Evolutionary conservation across 176 grass and related monocot species (phyloP).

Genomic region (Bromus sterilis): DNA sequence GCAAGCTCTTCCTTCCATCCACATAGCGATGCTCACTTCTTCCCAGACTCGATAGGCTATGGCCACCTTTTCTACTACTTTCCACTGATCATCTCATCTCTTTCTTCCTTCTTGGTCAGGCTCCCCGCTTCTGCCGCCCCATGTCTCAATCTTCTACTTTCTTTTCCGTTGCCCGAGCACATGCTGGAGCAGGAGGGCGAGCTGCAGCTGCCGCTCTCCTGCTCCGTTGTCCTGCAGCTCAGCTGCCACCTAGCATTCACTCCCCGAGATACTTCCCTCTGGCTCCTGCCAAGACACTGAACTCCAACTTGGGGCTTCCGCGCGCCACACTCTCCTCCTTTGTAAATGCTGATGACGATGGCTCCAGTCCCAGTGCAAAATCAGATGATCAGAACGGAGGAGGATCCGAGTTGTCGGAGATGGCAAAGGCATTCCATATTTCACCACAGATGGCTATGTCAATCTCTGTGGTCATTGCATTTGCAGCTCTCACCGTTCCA

Average conservation of each 20-base stretch:
- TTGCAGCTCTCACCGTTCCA: conserved; percentile 64
- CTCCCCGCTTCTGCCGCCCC: not conserved
- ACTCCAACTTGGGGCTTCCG: conserved; percentile 10
- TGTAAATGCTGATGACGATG: conserved; percentile 41
- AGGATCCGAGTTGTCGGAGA: conserved; percentile 36
- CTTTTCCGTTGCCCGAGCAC: conserved; percentile 48
- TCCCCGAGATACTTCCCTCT: not conserved
- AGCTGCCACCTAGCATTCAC: conserved; percentile 26
- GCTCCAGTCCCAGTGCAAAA: conserved; percentile 27
- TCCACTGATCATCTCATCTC: conserved; percentile 26
- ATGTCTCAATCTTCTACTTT: conserved; percentile 72
- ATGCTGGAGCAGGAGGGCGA: conserved; percentile 37
- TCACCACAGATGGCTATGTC: conserved; percentile 62
- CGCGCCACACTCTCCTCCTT: conserved; percentile 61
- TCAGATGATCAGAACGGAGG: not conserved
- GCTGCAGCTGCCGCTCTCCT: conserved; percentile 40
- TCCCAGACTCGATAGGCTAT: conserved; percentile 43
- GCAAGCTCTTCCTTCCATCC: conserved; percentile 19
- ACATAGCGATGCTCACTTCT: conserved; percentile 31
- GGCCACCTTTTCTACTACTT: conserved; percentile 34
- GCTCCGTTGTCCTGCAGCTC: conserved; percentile 25
- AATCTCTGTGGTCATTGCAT: conserved; percentile 56
- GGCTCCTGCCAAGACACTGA: conserved; percentile 6
- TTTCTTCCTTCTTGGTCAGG: not conserved
- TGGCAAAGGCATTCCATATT: conserved; percentile 88